Percentiles rank a stretch among this genome's conserved stretches.
These are phyloP conservation scores for Gomphus bonarii DNA, from an alignment of 1,284 basidiomycete genomes.

Conservation along the genomic window DNA sequence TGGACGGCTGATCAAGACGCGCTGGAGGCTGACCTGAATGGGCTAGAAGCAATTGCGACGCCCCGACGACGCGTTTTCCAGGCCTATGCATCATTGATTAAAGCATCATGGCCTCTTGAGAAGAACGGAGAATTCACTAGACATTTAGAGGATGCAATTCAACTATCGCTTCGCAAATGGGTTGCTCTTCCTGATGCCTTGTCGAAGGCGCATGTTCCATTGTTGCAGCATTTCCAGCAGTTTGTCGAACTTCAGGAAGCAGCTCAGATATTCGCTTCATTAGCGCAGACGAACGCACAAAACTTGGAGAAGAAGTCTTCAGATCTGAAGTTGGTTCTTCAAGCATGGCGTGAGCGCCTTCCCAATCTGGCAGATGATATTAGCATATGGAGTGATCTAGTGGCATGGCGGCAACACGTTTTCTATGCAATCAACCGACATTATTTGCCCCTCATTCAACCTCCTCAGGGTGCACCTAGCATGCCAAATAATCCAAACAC, in stretches of 20 bases:
- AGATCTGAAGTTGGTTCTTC: constrained; percentile 92
- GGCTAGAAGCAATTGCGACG: constrained; percentile 79
- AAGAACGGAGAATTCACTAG: constrained; percentile 74
- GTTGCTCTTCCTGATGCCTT: constrained; percentile 78
- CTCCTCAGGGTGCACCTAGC: constrained; percentile 35
- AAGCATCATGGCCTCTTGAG: constrained; percentile 52
- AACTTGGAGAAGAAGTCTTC: constrained; percentile 93
- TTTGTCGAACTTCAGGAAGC: constrained; percentile 98
- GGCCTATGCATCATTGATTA: constrained; percentile 83
- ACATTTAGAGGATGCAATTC: constrained; percentile 93
- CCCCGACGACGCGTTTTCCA: constrained; percentile 94
- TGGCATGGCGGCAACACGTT: constrained; percentile 93
- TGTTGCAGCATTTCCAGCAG: constrained; percentile 98
- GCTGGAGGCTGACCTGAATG: constrained; percentile 79
- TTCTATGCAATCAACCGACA: constrained; percentile 84
- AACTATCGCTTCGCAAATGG: constrained; percentile 95
- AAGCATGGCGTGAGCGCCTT: constrained; percentile 94
- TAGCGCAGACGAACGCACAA: constrained; percentile 77
- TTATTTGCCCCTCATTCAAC: constrained; percentile 83
- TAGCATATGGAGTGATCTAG: constrained; percentile 96
- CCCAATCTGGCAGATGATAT: constrained; percentile 98
- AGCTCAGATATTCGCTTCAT: constrained; percentile 85
- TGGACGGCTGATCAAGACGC: constrained; percentile 64
- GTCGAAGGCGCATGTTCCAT: constrained; percentile 86
- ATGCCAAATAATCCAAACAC: constrained; percentile 62